These are phyloP conservation scores for Brassica napus DNA, from an alignment of 345 rosid genomes.

Conservation along the genomic window Da-Ae NC_063444.1:3216501-3217000, in stretches of 20 bases:
- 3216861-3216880: constrained; percentile 38
- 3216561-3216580: background rate
- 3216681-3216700: constrained; percentile 79
- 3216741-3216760: background rate
- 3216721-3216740: constrained; percentile 20
- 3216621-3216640: constrained; percentile 18
- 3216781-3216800: constrained; percentile 68
- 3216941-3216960: background rate
- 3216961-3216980: constrained; percentile 34
- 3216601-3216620: background rate
- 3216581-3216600: background rate
- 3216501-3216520: background rate
- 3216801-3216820: constrained; percentile 67
- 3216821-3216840: constrained; percentile 79
- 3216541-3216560: background rate
- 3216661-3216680: constrained; percentile 71
- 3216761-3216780: constrained; percentile 6
- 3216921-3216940: background rate
- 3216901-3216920: constrained; percentile 29
- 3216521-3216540: background rate
- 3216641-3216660: constrained; percentile 66
- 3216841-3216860: constrained; percentile 73
- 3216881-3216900: constrained; percentile 57
- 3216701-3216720: constrained; percentile 70
- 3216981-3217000: background rate